Evolutionary conservation across 352 stramenopile species (phyloP).

Genomic region (Phytophthora kernoviae): DNA sequence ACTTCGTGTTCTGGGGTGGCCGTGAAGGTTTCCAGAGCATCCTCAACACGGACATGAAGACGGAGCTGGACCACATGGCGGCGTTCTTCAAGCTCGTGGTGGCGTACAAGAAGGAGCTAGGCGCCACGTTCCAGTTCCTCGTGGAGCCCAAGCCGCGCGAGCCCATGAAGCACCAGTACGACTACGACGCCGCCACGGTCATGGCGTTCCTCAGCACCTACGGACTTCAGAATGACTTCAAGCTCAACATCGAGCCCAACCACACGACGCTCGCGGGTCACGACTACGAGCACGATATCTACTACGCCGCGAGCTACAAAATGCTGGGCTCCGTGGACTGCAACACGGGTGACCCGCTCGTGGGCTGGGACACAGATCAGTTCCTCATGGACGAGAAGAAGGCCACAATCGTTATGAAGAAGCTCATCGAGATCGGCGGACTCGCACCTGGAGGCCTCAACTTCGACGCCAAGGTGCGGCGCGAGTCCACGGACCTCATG

Average conservation of each 20-base stretch:
- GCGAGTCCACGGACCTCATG: slow-evolving; percentile 76
- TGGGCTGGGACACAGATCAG: slow-evolving; percentile 80
- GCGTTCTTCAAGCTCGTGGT: slow-evolving; percentile 84
- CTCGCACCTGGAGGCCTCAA: slow-evolving; percentile 78
- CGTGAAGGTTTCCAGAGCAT: slow-evolving; percentile 83
- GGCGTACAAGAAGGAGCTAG: slow-evolving; percentile 78
- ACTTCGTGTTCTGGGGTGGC: slow-evolving; percentile 90
- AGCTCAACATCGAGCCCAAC: slow-evolving; percentile 91
- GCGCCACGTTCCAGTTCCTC: slow-evolving; percentile 76
- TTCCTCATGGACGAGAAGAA: slow-evolving; percentile 86
- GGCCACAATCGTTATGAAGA: slow-evolving; percentile 75
- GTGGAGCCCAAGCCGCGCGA: slow-evolving; percentile 88
- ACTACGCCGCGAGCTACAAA: slow-evolving; percentile 64
- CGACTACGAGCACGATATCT: slow-evolving; percentile 87
- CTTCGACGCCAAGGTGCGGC: slow-evolving; percentile 87
- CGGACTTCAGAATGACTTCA: slow-evolving; percentile 80
- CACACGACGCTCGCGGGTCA: slow-evolving; percentile 88
- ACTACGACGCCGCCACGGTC: slow-evolving; percentile 86
- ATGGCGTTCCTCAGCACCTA: slow-evolving; percentile 87
- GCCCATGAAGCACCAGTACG: slow-evolving; percentile 90
- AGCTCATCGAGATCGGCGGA: slow-evolving; percentile 77
- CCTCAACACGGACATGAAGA: slow-evolving; percentile 77
- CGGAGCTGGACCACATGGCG: slow-evolving; percentile 85
- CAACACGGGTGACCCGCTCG: slow-evolving; percentile 71
- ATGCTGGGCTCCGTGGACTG: slow-evolving; percentile 89